These are phyloP conservation scores for Artemisia argyi DNA, from an alignment of 129 eudicot species.

Conservation along the genomic window DNA sequence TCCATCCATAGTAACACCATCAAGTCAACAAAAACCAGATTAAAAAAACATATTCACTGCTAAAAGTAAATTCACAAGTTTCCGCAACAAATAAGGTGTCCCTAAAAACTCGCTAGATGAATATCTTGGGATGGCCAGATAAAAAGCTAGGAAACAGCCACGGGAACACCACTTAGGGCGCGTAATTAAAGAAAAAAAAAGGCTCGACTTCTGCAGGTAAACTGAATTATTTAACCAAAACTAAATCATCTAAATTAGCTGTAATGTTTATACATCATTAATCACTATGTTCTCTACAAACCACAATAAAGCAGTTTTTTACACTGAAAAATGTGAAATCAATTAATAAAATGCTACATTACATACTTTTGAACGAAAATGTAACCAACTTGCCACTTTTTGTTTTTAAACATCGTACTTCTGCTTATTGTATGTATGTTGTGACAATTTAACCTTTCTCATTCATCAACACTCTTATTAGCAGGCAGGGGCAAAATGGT, in stretches of 20 bases:
- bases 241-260: not conserved
- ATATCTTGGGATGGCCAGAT: too few species aligned
- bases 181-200: too few species aligned
- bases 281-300: not conserved
- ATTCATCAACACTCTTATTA: too few species aligned
- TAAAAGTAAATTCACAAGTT: not conserved
- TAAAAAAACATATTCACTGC: not conserved
- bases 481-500: too few species aligned
- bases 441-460: too few species aligned
- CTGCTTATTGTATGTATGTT: too few species aligned
- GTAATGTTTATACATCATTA: not conserved
- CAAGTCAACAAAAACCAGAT: constrained; percentile 16
- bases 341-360: not conserved
- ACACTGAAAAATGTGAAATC: constrained; percentile 4
- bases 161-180: too few species aligned
- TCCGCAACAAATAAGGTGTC: not conserved
- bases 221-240: constrained; percentile 4
- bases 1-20: constrained; percentile 16
- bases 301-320: not conserved
- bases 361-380: too few species aligned
- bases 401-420: too few species aligned
- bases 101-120: not conserved
- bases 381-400: too few species aligned
- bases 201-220: too few species aligned
- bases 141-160: too few species aligned